Evolutionary conservation across 208 protist genomes (phyloP), one percentile per base, ranked within the genome.

Genomic region (Naegleria fowleri): DNA sequence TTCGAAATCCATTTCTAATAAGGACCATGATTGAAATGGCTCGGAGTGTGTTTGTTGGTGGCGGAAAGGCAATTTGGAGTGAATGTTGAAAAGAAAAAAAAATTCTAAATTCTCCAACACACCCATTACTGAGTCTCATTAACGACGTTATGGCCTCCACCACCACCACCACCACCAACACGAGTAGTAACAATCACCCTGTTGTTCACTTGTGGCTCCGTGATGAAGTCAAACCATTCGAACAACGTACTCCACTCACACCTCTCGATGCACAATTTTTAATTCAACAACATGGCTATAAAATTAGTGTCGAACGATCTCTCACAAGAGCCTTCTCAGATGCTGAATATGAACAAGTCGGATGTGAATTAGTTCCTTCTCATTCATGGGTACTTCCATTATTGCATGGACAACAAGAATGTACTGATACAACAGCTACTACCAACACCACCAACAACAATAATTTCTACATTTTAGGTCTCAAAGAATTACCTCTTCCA

Each of bases 401-500:
- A 76, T 48, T 59, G n/a, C n/a, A n/a, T n/a, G n/a, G n/a, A 87
- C 76, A 67, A 67, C 55, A 29, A 29, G 55, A 67, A 67, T 2
- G 22, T 22, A 67, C 36, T 67, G 51, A 1, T 9, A 48, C 43
- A 48, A 48, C 59, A 88, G 79, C 41, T 25, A 93, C 93, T 2
- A 48, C 43, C 1, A 48, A 48, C 43, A 48, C 43, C 7, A 48
- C 43, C 43, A 9, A 1, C 43, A 91, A 91, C 51, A n/a, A 15
- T 6, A 90, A 92, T n/a, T 91, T 92, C 7, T 84, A 94, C 51
- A 91, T 95, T 19, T 67, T 96, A 39, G 94, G 93, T n/a, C 89
- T 96, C 3, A 95, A 95, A 90, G 95, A 95, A 79, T 91, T 96
- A 40, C 94, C 95, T 3, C 93, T 94, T 79, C 86, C 75, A 90